phyloP scores from a whole-genome alignment of 2,329 filamentous ascomycete species.

The Monilinia aucupariae region DNA sequence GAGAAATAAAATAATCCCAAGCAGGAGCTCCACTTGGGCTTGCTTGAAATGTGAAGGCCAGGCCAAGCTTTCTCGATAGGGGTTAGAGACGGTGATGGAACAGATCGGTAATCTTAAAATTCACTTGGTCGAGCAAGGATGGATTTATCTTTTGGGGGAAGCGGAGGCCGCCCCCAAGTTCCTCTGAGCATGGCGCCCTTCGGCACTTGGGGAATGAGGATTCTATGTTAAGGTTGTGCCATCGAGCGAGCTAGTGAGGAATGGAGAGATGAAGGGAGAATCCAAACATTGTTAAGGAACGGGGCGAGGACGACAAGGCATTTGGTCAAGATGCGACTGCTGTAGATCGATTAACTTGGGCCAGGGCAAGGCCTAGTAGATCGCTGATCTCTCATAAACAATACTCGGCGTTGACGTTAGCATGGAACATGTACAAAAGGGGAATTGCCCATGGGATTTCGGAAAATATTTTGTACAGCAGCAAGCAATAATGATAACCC shows the following conservation, averaged over 20 bases:
- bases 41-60: neutral
- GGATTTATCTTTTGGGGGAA: neutral
- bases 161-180: slow-evolving; percentile 2
- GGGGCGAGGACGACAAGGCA: slow-evolving; percentile 10
- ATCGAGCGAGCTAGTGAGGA: neutral
- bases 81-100: neutral
- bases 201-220: slow-evolving; percentile 1
- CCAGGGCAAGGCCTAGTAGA: neutral
- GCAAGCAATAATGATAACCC: slow-evolving; percentile 5
- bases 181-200: slow-evolving; percentile 4
- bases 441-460: neutral
- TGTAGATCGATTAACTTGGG: neutral
- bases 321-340: neutral
- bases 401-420: slow-evolving; percentile 2
- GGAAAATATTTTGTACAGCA: neutral
- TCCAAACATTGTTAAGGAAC: neutral
- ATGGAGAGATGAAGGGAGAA: slow-evolving; percentile 1
- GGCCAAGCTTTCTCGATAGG: neutral
- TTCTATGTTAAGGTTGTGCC: neutral
- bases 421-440: neutral
- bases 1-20: neutral
- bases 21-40: neutral
- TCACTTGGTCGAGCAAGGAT: neutral
- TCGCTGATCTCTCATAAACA: slow-evolving; percentile 10
- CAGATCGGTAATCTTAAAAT: slow-evolving; percentile 3